Evolutionary conservation across 768 basidiomycete genomes (phyloP).

Genomic region (Xerocomellus chrysenteron): DNA sequence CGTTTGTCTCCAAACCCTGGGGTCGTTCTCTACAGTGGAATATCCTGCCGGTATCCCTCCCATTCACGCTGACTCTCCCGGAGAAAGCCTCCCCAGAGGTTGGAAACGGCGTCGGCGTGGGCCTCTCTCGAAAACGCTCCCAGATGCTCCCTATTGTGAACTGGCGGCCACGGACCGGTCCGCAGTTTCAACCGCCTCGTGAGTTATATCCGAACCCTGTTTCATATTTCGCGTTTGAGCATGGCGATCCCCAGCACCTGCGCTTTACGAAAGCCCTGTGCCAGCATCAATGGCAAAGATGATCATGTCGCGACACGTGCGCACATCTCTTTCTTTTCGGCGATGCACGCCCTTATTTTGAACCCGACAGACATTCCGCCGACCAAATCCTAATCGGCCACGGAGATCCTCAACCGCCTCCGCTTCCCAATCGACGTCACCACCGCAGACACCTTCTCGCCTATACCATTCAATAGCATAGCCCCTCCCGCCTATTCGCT

Average conservation of each 20-base stretch:
- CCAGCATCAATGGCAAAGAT: conserved; percentile 52
- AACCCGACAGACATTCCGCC: conserved; percentile 32
- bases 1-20: conserved; percentile 12
- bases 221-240: not conserved
- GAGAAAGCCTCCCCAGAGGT: conserved; percentile 22
- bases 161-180: conserved; percentile 24
- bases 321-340: conserved; percentile 16
- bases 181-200: conserved; percentile 34
- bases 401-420: conserved; percentile 25
- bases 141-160: conserved; percentile 17
- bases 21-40: conserved; percentile 25
- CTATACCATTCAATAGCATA: conserved; percentile 37
- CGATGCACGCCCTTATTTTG: not conserved
- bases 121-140: conserved; percentile 9
- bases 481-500: conserved; percentile 14
- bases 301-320: conserved; percentile 53
- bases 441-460: conserved; percentile 35
- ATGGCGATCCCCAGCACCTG: conserved; percentile 34
- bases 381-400: conserved; percentile 28
- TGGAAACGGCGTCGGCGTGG: conserved; percentile 6
- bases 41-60: conserved; percentile 28
- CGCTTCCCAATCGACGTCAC: conserved; percentile 19
- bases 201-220: conserved; percentile 11
- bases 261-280: conserved; percentile 42
- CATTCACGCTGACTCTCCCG: conserved; percentile 20